phyloP scores from a whole-genome alignment of 257 asterid species.

The Scutellaria galericulata region DNA sequence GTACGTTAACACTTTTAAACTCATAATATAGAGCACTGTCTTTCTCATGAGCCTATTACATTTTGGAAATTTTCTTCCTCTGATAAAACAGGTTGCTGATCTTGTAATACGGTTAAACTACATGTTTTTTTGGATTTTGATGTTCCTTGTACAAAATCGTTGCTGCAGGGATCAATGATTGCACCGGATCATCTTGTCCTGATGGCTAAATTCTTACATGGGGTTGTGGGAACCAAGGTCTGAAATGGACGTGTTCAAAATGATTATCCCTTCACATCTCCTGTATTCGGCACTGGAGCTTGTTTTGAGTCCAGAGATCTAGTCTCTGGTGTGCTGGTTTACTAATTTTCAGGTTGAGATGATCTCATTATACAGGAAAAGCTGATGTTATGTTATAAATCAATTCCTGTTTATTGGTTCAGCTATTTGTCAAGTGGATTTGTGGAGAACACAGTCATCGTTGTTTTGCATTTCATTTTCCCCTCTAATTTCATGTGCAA shows the following conservation, averaged over 20 bases:
- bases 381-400: neutral
- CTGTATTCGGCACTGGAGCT: neutral
- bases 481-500: slow-evolving; percentile 11
- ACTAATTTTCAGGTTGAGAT: slow-evolving; percentile 8
- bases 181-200: slow-evolving; percentile 11
- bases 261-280: neutral
- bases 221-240: neutral
- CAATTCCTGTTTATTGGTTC: slow-evolving; percentile 1
- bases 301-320: neutral
- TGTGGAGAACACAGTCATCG: neutral
- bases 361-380: neutral
- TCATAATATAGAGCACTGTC: neutral
- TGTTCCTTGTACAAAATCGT: slow-evolving; percentile 9
- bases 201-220: slow-evolving; percentile 4
- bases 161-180: neutral
- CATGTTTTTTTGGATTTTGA: neutral
- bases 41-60: slow-evolving; percentile 23
- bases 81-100: slow-evolving; percentile 23
- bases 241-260: slow-evolving; percentile 7
- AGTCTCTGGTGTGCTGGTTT: slow-evolving; percentile 1
- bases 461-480: neutral
- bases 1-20: slow-evolving; percentile 29
- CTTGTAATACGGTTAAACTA: neutral
- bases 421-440: neutral
- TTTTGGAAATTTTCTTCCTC: slow-evolving; percentile 11